Base-by-base conservation (phyloP, 2,329 filamentous ascomycete genomes). In the Orbilia brochopaga region DNA sequence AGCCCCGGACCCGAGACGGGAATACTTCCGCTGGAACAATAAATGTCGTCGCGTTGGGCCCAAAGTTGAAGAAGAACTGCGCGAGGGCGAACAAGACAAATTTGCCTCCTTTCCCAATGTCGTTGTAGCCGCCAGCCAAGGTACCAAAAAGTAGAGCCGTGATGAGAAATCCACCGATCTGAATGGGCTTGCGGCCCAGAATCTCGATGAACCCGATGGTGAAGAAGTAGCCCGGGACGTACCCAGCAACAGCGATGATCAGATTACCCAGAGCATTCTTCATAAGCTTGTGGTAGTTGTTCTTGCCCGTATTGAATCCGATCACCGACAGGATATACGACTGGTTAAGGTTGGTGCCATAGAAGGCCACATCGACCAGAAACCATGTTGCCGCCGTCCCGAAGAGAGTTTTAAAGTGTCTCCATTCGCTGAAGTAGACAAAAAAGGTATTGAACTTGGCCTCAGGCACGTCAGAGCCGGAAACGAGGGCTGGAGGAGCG, bases 131-230 rank as follows among this genome's bases (percentile, higher is more conserved):
- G 40, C 69, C 69, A n/a, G 69, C 69, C 24, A 73, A 37, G 19
- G 65, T 56, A 58, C 61, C 69, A 24, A 66, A 55, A 7, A 50
- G 19, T 13, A 59, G 17, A 10, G 50, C 24, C 8, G 53, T 27
- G 19, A 63, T 53, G 27, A 54, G 46, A 17, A 57, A 53, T 53
- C 66, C 77, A 50, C 83, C 77, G 1, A 89, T 66, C 80, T 90
- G 90, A 65, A 93, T 91, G 1, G 89, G 85, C 82, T 91, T 92
- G 77, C 90, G 88, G 21, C 77, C 77, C 24, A 78, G 40, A 11
- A 66, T 74, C 48, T 78, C 76, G 53, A 77, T 74, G 48, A 77
- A 75, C 17, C 42, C 70, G 35, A 78, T 76, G 10, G 77, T 77
- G 35, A 77, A 56, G 54, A 76, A 77, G 58, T 78, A 78, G 23